Evolutionary conservation across 176 grass and related monocot species (phyloP).

Genomic region (Hordeum vulgare): DNA sequence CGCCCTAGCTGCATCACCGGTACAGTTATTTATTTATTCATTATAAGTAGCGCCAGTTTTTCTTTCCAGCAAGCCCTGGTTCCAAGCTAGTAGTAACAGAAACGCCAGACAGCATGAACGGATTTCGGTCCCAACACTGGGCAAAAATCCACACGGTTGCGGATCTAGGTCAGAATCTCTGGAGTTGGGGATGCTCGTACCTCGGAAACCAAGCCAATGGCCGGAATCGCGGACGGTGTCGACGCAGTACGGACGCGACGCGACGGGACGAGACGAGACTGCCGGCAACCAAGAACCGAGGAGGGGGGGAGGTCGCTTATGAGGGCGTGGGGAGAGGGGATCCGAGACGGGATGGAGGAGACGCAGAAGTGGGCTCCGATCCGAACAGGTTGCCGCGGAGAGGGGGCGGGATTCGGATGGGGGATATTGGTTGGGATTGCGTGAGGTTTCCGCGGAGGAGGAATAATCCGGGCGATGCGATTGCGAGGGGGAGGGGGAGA

Average conservation of each 20-base stretch:
- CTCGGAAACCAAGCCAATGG: background rate
- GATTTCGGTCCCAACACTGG: background rate
- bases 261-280: background rate
- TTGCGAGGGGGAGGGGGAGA: background rate
- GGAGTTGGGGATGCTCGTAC: background rate
- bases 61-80: background rate
- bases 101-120: background rate
- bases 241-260: background rate
- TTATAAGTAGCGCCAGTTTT: background rate
- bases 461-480: background rate
- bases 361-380: background rate
- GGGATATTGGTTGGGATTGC: background rate
- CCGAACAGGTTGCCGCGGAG: background rate
- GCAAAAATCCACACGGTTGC: background rate
- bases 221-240: background rate
- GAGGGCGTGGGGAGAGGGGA: background rate
- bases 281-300: background rate
- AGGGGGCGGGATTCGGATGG: background rate
- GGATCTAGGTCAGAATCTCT: background rate
- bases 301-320: background rate
- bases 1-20: background rate
- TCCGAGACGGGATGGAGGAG: background rate
- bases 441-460: background rate
- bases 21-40: background rate
- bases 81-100: background rate